phyloP scores from a whole-genome alignment of 179 eudicot species.

The Corrigiola litoralis region DNA sequence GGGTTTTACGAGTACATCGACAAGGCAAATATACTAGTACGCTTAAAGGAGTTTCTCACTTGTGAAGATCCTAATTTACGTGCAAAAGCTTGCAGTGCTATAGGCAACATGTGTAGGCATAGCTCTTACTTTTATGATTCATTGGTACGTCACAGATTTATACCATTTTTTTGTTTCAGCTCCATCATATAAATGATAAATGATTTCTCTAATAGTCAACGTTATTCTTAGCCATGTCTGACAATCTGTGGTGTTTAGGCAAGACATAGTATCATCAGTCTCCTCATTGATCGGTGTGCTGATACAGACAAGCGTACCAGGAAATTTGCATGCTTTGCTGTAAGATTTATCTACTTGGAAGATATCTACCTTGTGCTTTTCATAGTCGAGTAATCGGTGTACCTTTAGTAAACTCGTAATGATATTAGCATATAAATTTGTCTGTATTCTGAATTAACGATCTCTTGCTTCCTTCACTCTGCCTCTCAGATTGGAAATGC shows the following conservation, averaged over 20 bases:
- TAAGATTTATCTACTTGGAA: slow-evolving; percentile 31
- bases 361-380: not conserved
- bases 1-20: slow-evolving; percentile 70
- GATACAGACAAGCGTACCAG: slow-evolving; percentile 88
- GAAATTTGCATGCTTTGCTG: slow-evolving; percentile 98
- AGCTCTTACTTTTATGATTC: slow-evolving; percentile 80
- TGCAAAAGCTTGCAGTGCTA: slow-evolving; percentile 85
- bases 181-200: no score
- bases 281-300: slow-evolving; percentile 77
- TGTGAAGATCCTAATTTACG: slow-evolving; percentile 83
- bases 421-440: not conserved
- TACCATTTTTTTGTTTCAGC: no score
- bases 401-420: not conserved
- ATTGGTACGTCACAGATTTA: slow-evolving; percentile 50
- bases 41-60: slow-evolving; percentile 65
- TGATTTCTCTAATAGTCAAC: no score
- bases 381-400: not conserved
- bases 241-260: slow-evolving; percentile 37
- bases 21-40: slow-evolving; percentile 68
- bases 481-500: slow-evolving; percentile 82
- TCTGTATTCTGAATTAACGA: not conserved
- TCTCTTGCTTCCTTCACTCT: not conserved
- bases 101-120: slow-evolving; percentile 98
- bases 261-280: slow-evolving; percentile 54
- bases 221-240: not conserved